Percentiles rank a stretch among this genome's conserved stretches.
Conservation (phyloP, 495 filamentous ascomycete genomes). For the Glarea lozoyensis region DNA sequence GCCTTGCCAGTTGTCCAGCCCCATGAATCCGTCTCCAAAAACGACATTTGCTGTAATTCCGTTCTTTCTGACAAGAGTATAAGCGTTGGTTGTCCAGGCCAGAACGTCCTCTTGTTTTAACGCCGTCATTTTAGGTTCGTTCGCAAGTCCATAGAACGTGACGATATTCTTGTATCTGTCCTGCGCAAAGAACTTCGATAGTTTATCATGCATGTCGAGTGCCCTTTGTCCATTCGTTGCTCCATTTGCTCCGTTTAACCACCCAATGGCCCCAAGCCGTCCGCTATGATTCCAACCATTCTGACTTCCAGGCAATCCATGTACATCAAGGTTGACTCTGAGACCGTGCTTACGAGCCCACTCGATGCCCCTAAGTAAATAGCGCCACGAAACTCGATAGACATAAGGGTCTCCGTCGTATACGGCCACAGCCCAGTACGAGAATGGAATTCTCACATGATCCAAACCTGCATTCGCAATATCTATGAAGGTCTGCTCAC, state of each 20-base stretch:
- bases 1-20: constrained; percentile 70
- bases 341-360: constrained; percentile 90
- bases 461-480: constrained; percentile 87
- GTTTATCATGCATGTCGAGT: constrained; percentile 71
- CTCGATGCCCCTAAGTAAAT: constrained; percentile 87
- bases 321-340: constrained; percentile 88
- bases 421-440: constrained; percentile 88
- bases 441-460: constrained; percentile 89
- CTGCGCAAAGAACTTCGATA: constrained; percentile 80
- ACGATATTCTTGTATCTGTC: constrained; percentile 77
- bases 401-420: constrained; percentile 88
- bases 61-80: constrained; percentile 56
- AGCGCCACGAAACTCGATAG: constrained; percentile 81
- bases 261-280: constrained; percentile 58
- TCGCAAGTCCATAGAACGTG: constrained; percentile 76
- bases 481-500: constrained; percentile 70
- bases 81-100: constrained; percentile 59
- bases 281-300: constrained; percentile 92
- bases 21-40: constrained; percentile 80
- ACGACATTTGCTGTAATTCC: constrained; percentile 58
- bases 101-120: constrained; percentile 51
- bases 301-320: constrained; percentile 75
- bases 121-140: constrained; percentile 74
- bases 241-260: constrained; percentile 69
- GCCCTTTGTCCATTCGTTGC: constrained; percentile 61